A percentile compares a stretch with the other conserved stretches of the same genome.
phyloP scores from a whole-genome alignment of 768 basidiomycete species.

The Xerocomus brunneocitrinus region DNA sequence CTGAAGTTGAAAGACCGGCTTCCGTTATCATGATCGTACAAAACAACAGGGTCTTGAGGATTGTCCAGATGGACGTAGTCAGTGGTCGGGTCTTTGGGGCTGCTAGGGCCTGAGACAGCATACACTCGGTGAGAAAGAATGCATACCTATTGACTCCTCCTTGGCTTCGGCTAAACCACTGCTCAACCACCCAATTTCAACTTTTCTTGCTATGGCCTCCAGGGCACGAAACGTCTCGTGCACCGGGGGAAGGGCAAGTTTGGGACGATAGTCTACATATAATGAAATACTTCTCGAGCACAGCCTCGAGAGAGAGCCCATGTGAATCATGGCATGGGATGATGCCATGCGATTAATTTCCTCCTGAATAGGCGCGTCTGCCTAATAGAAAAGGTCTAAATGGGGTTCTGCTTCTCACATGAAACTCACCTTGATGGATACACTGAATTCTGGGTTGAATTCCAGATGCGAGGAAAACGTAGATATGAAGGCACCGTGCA shows the following conservation, averaged over 20 bases:
- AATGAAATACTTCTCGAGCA: conserved; percentile 32
- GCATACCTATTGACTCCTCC: conserved; percentile 29
- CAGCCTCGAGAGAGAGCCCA: conserved; percentile 40
- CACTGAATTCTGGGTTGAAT: conserved; percentile 13
- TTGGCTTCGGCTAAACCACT: conserved; percentile 30
- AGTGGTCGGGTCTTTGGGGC: conserved; percentile 43
- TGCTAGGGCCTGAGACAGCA: conserved; percentile 19
- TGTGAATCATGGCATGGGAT: conserved; percentile 34
- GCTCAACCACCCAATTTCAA: conserved; percentile 48
- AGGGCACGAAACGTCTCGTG: conserved; percentile 27
- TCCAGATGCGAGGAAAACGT: conserved; percentile 36
- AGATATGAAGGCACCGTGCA: conserved; percentile 51
- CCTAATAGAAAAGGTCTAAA: conserved; percentile 19
- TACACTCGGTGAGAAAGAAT: conserved; percentile 23
- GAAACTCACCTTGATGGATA: conserved; percentile 16
- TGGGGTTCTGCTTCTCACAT: background rate
- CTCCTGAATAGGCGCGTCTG: conserved; percentile 31
- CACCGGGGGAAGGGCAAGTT: conserved; percentile 24
- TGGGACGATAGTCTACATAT: conserved; percentile 33
- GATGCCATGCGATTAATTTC: conserved; percentile 32
- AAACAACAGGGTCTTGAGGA: conserved; percentile 75
- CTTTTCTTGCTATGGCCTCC: conserved; percentile 35
- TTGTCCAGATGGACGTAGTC: conserved; percentile 54
- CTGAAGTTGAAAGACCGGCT: conserved; percentile 48
- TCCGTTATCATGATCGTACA: conserved; percentile 66